Percentiles rank a stretch among this genome's conserved stretches.
phyloP scores from a whole-genome alignment of 202 grass and related monocot species.

The Tripidium arundinaceum region DNA sequence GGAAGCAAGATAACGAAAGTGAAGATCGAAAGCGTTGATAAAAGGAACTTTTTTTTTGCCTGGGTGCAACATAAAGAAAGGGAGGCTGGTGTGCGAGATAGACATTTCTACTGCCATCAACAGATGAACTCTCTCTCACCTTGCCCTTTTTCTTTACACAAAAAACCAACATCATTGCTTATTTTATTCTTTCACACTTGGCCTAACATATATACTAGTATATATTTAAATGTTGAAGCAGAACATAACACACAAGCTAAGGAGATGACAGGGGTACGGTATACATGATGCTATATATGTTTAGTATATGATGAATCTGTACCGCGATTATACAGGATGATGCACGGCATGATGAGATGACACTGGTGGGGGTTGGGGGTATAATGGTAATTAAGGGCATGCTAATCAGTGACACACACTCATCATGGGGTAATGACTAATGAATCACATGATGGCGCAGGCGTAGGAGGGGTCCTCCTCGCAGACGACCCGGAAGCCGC shows the following conservation, averaged over 20 bases:
- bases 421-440: too few species aligned
- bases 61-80: conserved; percentile 19
- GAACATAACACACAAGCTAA: neutral
- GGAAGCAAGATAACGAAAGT: neutral
- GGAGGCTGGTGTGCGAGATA: neutral
- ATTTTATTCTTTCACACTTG: conserved; percentile 12
- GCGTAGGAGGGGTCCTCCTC: conserved; percentile 63
- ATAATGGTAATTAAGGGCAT: neutral
- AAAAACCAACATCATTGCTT: conserved; percentile 14
- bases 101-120: conserved; percentile 5
- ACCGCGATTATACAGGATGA: neutral
- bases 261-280: neutral
- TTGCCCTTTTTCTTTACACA: neutral
- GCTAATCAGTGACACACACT: neutral
- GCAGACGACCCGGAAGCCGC: conserved; percentile 64
- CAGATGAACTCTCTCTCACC: too few species aligned
- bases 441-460: conserved; percentile 86
- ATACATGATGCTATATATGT: conserved; percentile 5
- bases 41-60: neutral
- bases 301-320: conserved; percentile 4
- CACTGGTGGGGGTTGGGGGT: neutral
- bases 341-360: neutral
- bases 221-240: neutral
- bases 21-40: neutral
- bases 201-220: neutral